Evolutionary conservation across 106 monocot species (phyloP), one percentile per base, ranked within the genome.

Genomic region (Dendrobium nobile): DNA sequence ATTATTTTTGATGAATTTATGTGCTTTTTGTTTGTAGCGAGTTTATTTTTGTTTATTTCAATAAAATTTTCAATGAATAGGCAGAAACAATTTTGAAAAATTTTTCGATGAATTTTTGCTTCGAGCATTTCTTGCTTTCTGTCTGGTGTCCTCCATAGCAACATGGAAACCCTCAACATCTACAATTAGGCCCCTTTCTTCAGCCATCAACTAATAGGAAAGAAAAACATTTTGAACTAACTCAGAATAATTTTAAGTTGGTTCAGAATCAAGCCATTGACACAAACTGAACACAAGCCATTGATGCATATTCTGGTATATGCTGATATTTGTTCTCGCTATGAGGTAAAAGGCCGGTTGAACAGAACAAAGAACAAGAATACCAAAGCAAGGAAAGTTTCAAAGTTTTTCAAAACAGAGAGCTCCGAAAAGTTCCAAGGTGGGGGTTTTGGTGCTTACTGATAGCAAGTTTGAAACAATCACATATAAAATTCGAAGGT

Each of bases 91-190:
- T n/a, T n/a, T n/a, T n/a, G n/a, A n/a, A n/a, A n/a, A n/a, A n/a
- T n/a, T n/a, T n/a, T n/a, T n/a, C n/a, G n/a, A n/a, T n/a, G n/a
- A n/a, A n/a, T n/a, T n/a, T n/a, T 89, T 92, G 74, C 80, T 90
- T 9, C 95, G 89, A 81, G 95, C 97, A 98, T 79, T 98, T 83
- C 95, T 89, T 15, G 97, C 97, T 84, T 91, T 98, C 77, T 92
- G 85, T 78, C 97, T 92, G 9, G 94, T 94, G 90, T 98, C 92
- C 41, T 94, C 92, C 97, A 95, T 91, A 43, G 94, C 91, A 85
- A 75, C 65, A 87, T 95, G 89, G 72, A 92, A 98, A 77, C 97
- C 97, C 54, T 95, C 85, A 16, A 89, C 80, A 85, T 98, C 97
- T 56, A 98, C 95, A 18, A 67, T 82, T 70, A 98, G 68, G 7